A percentile compares a stretch with the other conserved stretches of the same genome.
phyloP scores from a whole-genome alignment of 768 basidiomycete genomes.

The Leccinellum luteum region DNA sequence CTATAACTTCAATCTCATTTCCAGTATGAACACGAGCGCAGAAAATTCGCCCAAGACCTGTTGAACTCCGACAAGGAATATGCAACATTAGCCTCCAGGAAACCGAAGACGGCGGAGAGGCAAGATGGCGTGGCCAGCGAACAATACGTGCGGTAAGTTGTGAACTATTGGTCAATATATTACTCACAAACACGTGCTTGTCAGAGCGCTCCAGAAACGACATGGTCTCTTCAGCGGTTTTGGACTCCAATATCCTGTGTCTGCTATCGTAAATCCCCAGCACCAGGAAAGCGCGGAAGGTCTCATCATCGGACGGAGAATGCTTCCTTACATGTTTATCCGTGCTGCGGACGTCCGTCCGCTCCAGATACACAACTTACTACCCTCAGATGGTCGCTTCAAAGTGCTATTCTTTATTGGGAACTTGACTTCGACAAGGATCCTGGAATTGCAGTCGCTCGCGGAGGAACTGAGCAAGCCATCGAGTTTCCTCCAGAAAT shows the following conservation, averaged over 20 bases:
- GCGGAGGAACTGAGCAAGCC: neutral
- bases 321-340: neutral
- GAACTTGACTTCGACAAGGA: neutral
- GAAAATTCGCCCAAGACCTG: neutral
- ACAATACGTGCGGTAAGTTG: neutral
- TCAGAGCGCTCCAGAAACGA: neutral
- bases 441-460: neutral
- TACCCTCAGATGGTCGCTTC: neutral
- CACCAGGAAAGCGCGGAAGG: neutral
- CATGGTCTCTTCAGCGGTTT: neutral
- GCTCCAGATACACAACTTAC: neutral
- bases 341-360: neutral
- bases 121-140: neutral
- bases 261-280: neutral
- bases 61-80: neutral
- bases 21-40: neutral
- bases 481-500: neutral
- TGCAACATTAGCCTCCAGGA: neutral
- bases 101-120: neutral
- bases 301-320: neutral
- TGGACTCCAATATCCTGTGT: neutral
- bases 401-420: neutral
- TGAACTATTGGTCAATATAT: neutral
- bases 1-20: neutral
- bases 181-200: neutral